These are phyloP conservation scores for Capronia epimyces DNA, from an alignment of 2,329 filamentous ascomycete genomes.

Conservation along the genomic window DNA sequence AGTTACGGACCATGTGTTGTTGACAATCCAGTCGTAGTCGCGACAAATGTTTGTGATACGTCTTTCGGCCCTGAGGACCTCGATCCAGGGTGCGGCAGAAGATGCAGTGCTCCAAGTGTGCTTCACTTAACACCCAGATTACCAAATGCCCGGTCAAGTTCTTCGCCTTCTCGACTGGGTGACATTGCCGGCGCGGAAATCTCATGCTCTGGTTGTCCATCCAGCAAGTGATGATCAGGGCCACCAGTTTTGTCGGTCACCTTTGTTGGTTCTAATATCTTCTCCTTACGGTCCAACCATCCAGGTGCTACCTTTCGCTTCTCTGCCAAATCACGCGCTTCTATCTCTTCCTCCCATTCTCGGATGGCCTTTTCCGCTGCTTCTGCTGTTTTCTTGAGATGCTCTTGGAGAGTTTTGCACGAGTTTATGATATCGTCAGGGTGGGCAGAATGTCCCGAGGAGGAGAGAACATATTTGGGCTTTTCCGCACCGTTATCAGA, in stretches of 20 bases:
- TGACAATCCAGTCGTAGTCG: neutral
- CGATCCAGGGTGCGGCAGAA: neutral
- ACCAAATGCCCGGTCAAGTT: constrained; percentile 51
- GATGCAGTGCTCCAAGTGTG: neutral
- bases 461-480: constrained; percentile 69
- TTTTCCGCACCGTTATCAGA: constrained; percentile 47
- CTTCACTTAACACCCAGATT: constrained; percentile 42
- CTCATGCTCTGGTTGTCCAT: constrained; percentile 32
- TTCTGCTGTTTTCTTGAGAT: constrained; percentile 63
- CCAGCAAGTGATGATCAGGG: constrained; percentile 32
- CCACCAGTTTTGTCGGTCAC: constrained; percentile 21
- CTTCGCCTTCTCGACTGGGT: constrained; percentile 46
- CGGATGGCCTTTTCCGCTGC: constrained; percentile 63
- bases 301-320: constrained; percentile 60
- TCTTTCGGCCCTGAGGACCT: neutral
- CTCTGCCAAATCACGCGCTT: constrained; percentile 56
- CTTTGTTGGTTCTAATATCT: constrained; percentile 51
- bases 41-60: neutral
- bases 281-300: constrained; percentile 59
- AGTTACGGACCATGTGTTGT: neutral
- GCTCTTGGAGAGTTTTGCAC: constrained; percentile 69
- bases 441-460: constrained; percentile 74
- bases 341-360: constrained; percentile 62
- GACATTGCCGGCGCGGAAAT: constrained; percentile 37
- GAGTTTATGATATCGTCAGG: constrained; percentile 79